These are phyloP conservation scores for Candida albicans DNA, from an alignment of 1,139 yeast genomes.

Conservation along the genomic window DNA sequence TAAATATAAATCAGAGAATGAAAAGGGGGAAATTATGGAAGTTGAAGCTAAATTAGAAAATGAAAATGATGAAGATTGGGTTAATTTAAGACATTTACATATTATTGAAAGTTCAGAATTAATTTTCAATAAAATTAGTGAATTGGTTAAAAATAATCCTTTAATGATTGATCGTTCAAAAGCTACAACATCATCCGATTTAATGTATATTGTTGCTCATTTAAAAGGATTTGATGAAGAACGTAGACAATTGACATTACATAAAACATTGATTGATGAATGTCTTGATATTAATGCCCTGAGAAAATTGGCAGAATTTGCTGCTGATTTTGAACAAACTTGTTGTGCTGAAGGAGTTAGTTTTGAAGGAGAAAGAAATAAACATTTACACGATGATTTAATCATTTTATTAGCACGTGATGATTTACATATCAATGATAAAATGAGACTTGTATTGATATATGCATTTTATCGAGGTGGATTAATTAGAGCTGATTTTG, in stretches of 20 bases:
- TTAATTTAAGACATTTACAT: conserved; percentile 68
- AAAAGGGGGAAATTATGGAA: conserved; percentile 50
- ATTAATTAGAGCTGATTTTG: conserved; percentile 68
- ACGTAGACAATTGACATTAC: conserved; percentile 58
- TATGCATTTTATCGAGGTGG: conserved; percentile 89
- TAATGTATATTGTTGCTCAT: conserved; percentile 67
- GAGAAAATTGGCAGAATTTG: conserved; percentile 56
- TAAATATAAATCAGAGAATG: conserved; percentile 61
- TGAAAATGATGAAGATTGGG: conserved; percentile 79
- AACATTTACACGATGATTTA: conserved; percentile 65
- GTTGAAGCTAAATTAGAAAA: conserved; percentile 46
- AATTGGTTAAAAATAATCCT: conserved; percentile 72
- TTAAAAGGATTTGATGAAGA: conserved; percentile 68
- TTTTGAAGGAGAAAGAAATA: conserved; percentile 66
- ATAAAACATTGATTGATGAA: conserved; percentile 59
- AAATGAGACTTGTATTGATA: conserved; percentile 71
- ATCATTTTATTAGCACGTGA: conserved; percentile 57
- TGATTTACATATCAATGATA: conserved; percentile 57
- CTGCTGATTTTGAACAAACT: conserved; percentile 73
- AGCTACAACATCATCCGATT: conserved; percentile 60
- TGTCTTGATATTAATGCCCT: conserved; percentile 54
- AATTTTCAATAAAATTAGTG: conserved; percentile 60
- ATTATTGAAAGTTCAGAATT: conserved; percentile 73
- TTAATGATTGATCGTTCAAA: conserved; percentile 61
- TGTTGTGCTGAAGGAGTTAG: conserved; percentile 73